Evolutionary conservation across 345 rosid genomes (phyloP).

Genomic region (Corchorus olitorius): DNA sequence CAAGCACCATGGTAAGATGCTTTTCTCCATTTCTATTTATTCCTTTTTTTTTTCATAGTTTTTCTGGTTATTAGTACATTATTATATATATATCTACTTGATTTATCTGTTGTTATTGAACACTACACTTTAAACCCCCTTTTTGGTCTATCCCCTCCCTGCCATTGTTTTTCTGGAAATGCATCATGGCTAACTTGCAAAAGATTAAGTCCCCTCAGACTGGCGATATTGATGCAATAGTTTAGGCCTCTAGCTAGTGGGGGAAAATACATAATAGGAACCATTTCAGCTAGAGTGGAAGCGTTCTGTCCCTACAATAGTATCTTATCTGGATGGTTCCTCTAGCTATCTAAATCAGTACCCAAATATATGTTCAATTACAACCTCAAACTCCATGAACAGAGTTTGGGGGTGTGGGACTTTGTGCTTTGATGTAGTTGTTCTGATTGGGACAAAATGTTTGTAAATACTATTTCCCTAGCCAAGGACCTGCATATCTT

Average conservation of each 20-base stretch:
- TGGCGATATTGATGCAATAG: background rate
- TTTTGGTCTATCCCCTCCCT: background rate
- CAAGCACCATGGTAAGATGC: conserved; percentile 52
- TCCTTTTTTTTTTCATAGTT: background rate
- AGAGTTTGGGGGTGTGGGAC: background rate
- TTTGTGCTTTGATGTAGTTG: background rate
- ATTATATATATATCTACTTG: background rate
- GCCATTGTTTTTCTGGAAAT: background rate
- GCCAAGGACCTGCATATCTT: background rate
- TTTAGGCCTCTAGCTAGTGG: background rate
- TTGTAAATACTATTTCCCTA: background rate
- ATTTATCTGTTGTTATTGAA: background rate
- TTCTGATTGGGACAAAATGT: background rate
- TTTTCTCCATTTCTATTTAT: background rate
- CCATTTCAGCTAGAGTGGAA: background rate
- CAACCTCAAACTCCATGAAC: background rate
- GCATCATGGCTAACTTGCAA: background rate
- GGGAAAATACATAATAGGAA: background rate
- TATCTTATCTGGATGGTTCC: background rate
- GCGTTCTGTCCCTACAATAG: background rate
- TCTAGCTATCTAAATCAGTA: background rate
- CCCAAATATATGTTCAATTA: background rate
- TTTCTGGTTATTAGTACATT: no score
- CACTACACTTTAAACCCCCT: background rate
- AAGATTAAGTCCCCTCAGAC: background rate